These are phyloP conservation scores for Chenopodium suecicum DNA, from an alignment of 148 eudicot species.

Conservation along the genomic window DNA sequence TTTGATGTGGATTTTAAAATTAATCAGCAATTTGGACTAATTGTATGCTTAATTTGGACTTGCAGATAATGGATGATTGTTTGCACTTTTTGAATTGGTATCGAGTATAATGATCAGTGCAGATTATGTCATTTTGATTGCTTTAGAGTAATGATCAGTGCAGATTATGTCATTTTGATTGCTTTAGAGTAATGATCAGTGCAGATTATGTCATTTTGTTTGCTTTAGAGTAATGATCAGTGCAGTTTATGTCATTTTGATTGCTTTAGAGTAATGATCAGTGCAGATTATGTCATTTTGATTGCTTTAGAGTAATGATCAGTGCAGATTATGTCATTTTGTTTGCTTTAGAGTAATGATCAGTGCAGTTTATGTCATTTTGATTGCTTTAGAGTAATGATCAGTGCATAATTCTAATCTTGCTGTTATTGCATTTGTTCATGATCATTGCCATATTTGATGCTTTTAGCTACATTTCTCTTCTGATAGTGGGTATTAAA, in stretches of 20 bases:
- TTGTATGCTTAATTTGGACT: slow-evolving; percentile 15
- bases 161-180: background rate
- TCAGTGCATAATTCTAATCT: slow-evolving; percentile 11
- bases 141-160: slow-evolving; percentile 10
- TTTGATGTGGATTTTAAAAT: slow-evolving; percentile 4
- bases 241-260: background rate
- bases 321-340: slow-evolving; percentile 7
- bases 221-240: slow-evolving; percentile 7
- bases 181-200: slow-evolving; percentile 13
- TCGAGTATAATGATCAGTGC: slow-evolving; percentile 17
- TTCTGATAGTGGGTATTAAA: background rate
- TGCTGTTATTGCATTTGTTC: slow-evolving; percentile 5
- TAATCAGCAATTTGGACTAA: slow-evolving; percentile 10
- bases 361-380: slow-evolving; percentile 7
- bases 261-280: slow-evolving; percentile 13
- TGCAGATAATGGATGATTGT: slow-evolving; percentile 6
- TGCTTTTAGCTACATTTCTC: background rate
- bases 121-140: slow-evolving; percentile 1
- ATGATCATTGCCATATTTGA: slow-evolving; percentile 14
- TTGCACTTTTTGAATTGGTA: slow-evolving; percentile 16
- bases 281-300: background rate
- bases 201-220: slow-evolving; percentile 1
- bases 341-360: slow-evolving; percentile 3
- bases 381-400: slow-evolving; percentile 1
- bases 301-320: slow-evolving; percentile 10